Evolutionary conservation across 345 rosid genomes (phyloP).

Genomic region (Noccaea bulbosa): DNA sequence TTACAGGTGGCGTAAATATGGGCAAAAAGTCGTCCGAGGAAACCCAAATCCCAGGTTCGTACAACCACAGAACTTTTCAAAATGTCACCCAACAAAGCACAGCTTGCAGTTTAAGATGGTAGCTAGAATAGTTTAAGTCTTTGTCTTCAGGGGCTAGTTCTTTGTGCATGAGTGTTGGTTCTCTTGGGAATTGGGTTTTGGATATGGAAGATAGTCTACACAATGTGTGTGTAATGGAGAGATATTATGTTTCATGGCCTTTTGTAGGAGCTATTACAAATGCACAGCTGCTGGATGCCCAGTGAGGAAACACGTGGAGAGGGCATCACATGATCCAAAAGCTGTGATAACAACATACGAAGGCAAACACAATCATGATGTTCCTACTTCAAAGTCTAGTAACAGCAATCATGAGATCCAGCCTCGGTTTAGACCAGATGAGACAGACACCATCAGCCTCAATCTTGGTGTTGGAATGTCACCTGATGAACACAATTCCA

Average conservation of each 20-base stretch:
- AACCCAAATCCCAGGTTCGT: conserved; percentile 96
- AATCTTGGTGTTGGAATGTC: conserved; percentile 91
- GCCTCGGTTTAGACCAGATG: conserved; percentile 58
- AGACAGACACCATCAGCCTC: conserved; percentile 79
- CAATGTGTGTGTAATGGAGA: background rate
- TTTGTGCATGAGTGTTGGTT: conserved; percentile 18
- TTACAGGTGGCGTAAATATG: conserved; percentile 99
- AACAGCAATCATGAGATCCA: conserved; percentile 61
- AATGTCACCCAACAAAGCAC: background rate
- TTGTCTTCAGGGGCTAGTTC: conserved; percentile 10
- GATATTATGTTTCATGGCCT: conserved; percentile 22
- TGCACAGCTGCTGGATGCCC: conserved; percentile 95
- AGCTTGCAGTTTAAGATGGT: conserved; percentile 23
- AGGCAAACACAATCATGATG: conserved; percentile 97
- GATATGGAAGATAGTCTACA: conserved; percentile 15
- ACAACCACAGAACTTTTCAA: background rate
- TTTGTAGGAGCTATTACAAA: conserved; percentile 94
- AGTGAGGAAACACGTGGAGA: conserved; percentile 97
- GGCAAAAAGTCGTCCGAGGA: conserved; percentile 97
- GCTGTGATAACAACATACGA: conserved; percentile 99
- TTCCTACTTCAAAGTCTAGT: conserved; percentile 71
- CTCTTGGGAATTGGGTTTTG: conserved; percentile 8
- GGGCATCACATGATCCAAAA: conserved; percentile 98
- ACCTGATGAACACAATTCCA: conserved; percentile 52
- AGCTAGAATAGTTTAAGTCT: conserved; percentile 6